These are phyloP conservation scores for Solanum pimpinellifolium DNA, from an alignment of 257 asterid genomes.

Conservation along the genomic window DNA sequence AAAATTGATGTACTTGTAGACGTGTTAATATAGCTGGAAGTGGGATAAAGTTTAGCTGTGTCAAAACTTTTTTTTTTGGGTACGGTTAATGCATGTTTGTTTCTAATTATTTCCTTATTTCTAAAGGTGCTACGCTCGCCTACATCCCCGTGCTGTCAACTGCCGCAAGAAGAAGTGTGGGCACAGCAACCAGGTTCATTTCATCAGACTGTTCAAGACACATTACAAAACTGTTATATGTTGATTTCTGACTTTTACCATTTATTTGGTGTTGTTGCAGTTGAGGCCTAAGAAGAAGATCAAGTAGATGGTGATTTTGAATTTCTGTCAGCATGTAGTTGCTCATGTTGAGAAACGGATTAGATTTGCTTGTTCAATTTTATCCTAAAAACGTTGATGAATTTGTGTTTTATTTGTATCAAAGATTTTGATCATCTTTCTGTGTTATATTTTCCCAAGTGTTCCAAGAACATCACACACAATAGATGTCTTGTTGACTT, in stretches of 20 bases:
- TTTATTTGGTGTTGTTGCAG: background rate
- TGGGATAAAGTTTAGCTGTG: background rate
- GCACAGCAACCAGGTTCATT: background rate
- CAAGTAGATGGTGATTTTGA: background rate
- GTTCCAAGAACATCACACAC: background rate
- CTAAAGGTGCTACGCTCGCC: slow-evolving; percentile 2
- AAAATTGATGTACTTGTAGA: background rate
- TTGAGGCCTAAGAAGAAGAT: slow-evolving; percentile 10
- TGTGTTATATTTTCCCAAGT: background rate
- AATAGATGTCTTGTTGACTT: too few species aligned
- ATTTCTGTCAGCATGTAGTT: background rate
- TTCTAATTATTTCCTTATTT: background rate
- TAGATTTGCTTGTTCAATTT: background rate
- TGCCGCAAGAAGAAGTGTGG: slow-evolving; percentile 9
- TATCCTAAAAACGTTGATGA: background rate
- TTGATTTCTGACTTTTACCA: background rate
- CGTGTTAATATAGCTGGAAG: background rate
- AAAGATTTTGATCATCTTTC: background rate
- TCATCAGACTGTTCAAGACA: background rate
- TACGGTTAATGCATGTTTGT: background rate
- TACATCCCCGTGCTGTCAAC: slow-evolving; percentile 6
- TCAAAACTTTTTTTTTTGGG: background rate
- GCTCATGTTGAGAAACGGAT: background rate
- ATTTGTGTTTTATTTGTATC: background rate
- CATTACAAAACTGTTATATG: background rate